Conservation (phyloP, 2,329 filamentous ascomycete species). For the Colletotrichum liaoningense region DNA sequence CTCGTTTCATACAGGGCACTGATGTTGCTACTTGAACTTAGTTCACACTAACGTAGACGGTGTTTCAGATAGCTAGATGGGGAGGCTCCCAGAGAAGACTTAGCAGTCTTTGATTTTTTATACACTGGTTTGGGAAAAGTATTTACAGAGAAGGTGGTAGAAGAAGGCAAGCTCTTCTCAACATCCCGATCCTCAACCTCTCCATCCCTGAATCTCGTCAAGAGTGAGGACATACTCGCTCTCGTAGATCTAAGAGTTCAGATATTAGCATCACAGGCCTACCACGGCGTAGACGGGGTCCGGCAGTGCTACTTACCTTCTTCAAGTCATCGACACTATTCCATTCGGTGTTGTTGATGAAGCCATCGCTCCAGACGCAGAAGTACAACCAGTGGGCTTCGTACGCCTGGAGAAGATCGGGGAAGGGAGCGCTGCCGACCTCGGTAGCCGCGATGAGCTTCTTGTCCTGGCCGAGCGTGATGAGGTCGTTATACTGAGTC, state of each 20-base stretch:
- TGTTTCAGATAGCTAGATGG: not conserved
- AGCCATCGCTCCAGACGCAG: conserved; percentile 56
- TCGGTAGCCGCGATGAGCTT: conserved; percentile 61
- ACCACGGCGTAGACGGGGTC: not conserved
- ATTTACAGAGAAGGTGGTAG: conserved; percentile 15
- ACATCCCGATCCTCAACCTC: not conserved
- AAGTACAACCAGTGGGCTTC: conserved; percentile 61
- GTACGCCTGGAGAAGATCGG: conserved; percentile 53
- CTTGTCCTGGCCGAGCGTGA: conserved; percentile 54
- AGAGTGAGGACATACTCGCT: conserved; percentile 47
- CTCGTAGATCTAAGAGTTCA: conserved; percentile 41
- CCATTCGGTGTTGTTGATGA: conserved; percentile 53
- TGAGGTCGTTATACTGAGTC: conserved; percentile 55
- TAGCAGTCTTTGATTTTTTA: not conserved
- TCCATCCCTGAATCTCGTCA: conserved; percentile 50
- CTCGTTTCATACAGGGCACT: no score
- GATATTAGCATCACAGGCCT: not conserved
- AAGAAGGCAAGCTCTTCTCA: not conserved
- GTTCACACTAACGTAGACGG: no score
- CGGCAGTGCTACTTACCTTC: conserved; percentile 37
- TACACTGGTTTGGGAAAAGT: not conserved
- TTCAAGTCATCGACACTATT: conserved; percentile 54
- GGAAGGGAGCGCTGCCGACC: conserved; percentile 58
- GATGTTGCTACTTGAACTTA: no score
- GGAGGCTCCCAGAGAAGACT: not conserved